Conservation (phyloP, 2,329 filamentous ascomycete species). For the Apiospora koreana region DNA sequence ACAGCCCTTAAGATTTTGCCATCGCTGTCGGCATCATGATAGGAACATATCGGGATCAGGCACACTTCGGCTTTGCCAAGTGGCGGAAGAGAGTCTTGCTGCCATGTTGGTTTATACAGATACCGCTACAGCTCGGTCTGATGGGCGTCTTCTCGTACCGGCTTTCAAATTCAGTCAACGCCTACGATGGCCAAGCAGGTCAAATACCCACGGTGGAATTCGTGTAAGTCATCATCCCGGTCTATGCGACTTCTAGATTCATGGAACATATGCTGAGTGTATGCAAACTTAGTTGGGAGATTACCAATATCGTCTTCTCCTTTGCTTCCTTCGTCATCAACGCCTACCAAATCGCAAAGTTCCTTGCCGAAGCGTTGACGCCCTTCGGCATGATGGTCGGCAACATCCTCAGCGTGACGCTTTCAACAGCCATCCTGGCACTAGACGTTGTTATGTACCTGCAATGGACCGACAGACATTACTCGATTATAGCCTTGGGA, state of each 20-base stretch:
- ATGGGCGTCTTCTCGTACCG: slow-evolving; percentile 56
- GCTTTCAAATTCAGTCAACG: slow-evolving; percentile 47
- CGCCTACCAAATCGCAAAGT: slow-evolving; percentile 47
- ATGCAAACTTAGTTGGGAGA: slow-evolving; percentile 49
- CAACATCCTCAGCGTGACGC: slow-evolving; percentile 50
- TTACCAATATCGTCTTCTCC: slow-evolving; percentile 51
- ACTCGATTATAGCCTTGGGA: slow-evolving; percentile 49
- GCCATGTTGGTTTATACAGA: slow-evolving; percentile 52
- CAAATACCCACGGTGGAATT: slow-evolving; percentile 47
- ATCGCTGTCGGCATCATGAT: slow-evolving; percentile 29
- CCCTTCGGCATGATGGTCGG: slow-evolving; percentile 56
- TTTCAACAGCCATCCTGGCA: slow-evolving; percentile 47
- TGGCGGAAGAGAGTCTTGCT: slow-evolving; percentile 51
- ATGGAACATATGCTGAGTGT: neutral
- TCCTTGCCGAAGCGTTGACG: slow-evolving; percentile 51
- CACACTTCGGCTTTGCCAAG: slow-evolving; percentile 52
- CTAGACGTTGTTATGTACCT: slow-evolving; percentile 55
- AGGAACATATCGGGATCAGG: slow-evolving; percentile 50
- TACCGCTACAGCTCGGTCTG: slow-evolving; percentile 45
- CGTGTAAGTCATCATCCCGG: slow-evolving; percentile 42
- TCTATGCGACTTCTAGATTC: neutral
- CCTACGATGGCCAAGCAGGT: slow-evolving; percentile 43
- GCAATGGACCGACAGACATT: slow-evolving; percentile 44
- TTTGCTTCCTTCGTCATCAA: slow-evolving; percentile 48
- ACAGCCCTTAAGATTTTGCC: neutral